Evolutionary conservation across 345 rosid genomes (phyloP).

Genomic region (Pistacia integerrima): DNA sequence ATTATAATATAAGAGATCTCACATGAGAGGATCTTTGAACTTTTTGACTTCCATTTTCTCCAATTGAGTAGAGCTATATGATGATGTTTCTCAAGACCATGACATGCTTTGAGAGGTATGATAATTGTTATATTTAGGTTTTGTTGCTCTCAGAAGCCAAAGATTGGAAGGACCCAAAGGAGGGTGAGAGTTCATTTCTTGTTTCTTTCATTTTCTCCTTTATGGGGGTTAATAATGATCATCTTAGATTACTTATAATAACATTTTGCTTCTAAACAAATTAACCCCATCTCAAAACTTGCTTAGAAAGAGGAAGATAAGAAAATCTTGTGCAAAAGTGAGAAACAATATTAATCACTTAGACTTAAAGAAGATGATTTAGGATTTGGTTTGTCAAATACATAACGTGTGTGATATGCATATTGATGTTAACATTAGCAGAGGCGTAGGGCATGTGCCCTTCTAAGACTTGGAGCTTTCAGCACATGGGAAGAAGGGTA

Average conservation of each 20-base stretch:
- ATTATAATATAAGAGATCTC: too few relatives aligned
- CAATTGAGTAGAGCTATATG: not conserved
- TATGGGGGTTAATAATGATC: not conserved
- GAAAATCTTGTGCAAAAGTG: not conserved
- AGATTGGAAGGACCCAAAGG: not conserved
- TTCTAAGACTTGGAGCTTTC: slow-evolving; percentile 8
- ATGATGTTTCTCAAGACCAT: not conserved
- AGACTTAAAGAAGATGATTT: not conserved
- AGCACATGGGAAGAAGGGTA: slow-evolving; percentile 2
- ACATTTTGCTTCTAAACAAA: not conserved
- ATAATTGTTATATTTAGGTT: not conserved
- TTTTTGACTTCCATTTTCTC: not conserved
- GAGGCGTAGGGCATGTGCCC: not conserved
- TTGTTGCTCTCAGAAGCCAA: too few relatives aligned
- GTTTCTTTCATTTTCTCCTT: too few relatives aligned
- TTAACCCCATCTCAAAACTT: not conserved
- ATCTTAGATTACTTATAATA: not conserved
- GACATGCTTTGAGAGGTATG: too few relatives aligned
- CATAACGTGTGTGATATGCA: not conserved
- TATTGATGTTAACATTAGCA: not conserved
- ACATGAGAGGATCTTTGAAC: not conserved
- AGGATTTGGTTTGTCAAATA: not conserved
- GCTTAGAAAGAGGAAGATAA: not conserved
- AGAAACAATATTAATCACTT: not conserved
- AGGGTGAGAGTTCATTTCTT: not conserved